These are phyloP conservation scores for Boletus edulis DNA, from an alignment of 768 basidiomycete genomes.

Conservation along the genomic window DNA sequence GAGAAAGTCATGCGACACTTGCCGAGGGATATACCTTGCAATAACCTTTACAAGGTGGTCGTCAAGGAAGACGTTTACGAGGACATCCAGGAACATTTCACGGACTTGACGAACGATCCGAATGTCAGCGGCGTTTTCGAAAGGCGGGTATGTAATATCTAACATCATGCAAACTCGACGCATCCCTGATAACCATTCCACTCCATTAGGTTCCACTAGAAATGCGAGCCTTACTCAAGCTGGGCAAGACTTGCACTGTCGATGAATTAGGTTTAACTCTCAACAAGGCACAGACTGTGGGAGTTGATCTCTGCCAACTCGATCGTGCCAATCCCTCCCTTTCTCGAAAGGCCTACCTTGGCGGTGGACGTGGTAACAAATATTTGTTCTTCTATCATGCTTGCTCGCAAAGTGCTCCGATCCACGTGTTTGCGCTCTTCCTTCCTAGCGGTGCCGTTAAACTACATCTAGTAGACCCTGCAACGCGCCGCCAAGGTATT, in stretches of 20 bases:
- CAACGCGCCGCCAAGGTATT: conserved; percentile 80
- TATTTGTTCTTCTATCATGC: conserved; percentile 91
- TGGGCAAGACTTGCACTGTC: conserved; percentile 80
- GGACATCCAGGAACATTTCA: conserved; percentile 86
- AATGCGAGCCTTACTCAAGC: conserved; percentile 73
- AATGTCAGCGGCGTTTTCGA: conserved; percentile 96
- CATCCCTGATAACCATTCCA: background rate
- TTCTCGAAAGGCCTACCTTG: conserved; percentile 68
- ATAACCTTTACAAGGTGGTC: conserved; percentile 77
- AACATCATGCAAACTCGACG: background rate
- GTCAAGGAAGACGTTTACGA: conserved; percentile 84
- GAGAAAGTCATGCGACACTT: conserved; percentile 75
- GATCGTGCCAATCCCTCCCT: conserved; percentile 58
- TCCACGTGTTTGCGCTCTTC: conserved; percentile 90
- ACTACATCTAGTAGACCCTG: conserved; percentile 88
- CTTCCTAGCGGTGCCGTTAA: conserved; percentile 66
- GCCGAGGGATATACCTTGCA: conserved; percentile 74
- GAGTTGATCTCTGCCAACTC: conserved; percentile 82
- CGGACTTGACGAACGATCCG: conserved; percentile 88
- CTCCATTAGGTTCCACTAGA: conserved; percentile 69
- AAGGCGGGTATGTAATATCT: conserved; percentile 58
- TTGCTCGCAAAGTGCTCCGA: conserved; percentile 62
- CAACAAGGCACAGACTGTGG: conserved; percentile 76
- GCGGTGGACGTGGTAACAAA: conserved; percentile 65
- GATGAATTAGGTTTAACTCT: conserved; percentile 68